Conservation (phyloP, 1,284 basidiomycete genomes). For the Fistulinella cinereoalba region DNA sequence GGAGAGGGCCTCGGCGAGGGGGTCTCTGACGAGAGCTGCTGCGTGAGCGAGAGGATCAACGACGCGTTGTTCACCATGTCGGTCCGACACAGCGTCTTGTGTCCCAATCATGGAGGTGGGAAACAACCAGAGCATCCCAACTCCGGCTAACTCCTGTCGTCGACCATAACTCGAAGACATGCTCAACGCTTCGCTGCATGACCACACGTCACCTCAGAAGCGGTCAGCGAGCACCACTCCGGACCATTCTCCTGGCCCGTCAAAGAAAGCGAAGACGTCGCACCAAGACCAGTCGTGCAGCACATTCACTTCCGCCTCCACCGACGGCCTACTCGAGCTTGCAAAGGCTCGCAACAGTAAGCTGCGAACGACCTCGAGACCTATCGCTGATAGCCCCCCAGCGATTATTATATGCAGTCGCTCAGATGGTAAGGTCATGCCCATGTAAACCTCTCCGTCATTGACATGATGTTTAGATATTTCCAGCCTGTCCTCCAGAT, state of each 20-base stretch:
- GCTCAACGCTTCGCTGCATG: slow-evolving; percentile 55
- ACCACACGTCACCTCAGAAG: no score
- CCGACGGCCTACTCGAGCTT: slow-evolving; percentile 17
- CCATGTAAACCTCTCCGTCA: background rate
- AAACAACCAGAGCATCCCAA: slow-evolving; percentile 4
- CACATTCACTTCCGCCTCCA: slow-evolving; percentile 8
- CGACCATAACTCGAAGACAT: no score
- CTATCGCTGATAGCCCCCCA: slow-evolving; percentile 7
- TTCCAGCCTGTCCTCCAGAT: slow-evolving; percentile 18
- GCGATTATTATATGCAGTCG: slow-evolving; percentile 20
- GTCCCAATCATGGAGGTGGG: slow-evolving; percentile 15
- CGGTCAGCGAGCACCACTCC: slow-evolving; percentile 3
- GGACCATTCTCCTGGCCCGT: slow-evolving; percentile 4
- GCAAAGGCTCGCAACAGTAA: slow-evolving; percentile 25
- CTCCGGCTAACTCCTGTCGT: background rate
- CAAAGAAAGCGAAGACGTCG: slow-evolving; percentile 14
- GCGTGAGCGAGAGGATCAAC: slow-evolving; percentile 42
- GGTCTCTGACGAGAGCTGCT: slow-evolving; percentile 29
- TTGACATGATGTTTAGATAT: slow-evolving; percentile 18
- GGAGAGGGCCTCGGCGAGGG: slow-evolving; percentile 16
- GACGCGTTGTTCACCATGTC: slow-evolving; percentile 56
- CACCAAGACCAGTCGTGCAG: background rate
- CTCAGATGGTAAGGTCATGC: slow-evolving; percentile 19
- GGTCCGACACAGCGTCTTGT: slow-evolving; percentile 6
- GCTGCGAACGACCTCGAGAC: slow-evolving; percentile 1